Evolutionary conservation across 1,139 yeast species (phyloP), one percentile per base, ranked within the genome.

Genomic region (Blastobotrys buckinghamii): DNA sequence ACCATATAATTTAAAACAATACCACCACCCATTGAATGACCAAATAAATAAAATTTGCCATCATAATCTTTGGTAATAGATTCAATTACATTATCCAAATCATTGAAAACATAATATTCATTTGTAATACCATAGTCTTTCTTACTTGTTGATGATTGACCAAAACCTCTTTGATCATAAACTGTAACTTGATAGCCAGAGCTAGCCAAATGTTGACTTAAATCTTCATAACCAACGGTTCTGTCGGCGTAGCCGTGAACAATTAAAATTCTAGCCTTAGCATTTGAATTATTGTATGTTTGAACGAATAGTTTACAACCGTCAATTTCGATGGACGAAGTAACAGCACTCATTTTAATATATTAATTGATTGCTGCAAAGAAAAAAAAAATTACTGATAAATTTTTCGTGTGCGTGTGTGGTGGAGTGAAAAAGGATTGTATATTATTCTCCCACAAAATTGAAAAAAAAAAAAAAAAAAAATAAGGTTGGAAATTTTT

Each of bases 21-120:
- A 0, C 86, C 96, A 19, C 97, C 97, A 44, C 98, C 98, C 97
- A 92, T 89, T n/a, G 95, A 86, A 62, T 86, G 95, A 2, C 97
- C 96, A 68, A 79, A 73, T 55, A 92, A 63, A 59, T 74, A 77
- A 39, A 88, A 61, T 55, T 55, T 60, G 24, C 65, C 68, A 46
- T 55, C 56, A 45, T 79, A 80, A 42, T 72, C 72, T 33, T 53
- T 48, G 29, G 54, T 38, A 7, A 55, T 42, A 15, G 51, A 51
- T 32, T 59, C 71, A 53, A 83, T 69, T 60, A 90, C 75, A 57
- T 72, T 76, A 57, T 88, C 88, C 58, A 90, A 70, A 63, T 88
- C 97, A 35, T 75, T 71, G 64, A 78, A 82, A 2, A 81, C 78
- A 54, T 75, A 76, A 49, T 59, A 60, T 57, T 89, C 96, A 62